Evolutionary conservation across 73 alveolate genomes (phyloP).

Genomic region (Paramecium tetraurelia): DNA sequence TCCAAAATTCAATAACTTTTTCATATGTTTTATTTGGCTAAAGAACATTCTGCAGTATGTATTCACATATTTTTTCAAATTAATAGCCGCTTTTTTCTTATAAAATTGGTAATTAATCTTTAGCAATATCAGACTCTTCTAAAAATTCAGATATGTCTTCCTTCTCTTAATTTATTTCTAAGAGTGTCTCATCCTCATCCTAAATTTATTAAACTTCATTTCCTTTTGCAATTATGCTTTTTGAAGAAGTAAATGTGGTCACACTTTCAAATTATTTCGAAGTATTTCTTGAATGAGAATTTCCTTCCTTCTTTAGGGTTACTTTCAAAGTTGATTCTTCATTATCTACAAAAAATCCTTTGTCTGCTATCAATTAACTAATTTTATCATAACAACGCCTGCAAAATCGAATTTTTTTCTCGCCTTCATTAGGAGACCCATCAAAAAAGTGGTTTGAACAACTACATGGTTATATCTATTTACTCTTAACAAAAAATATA

Average conservation of each 20-base stretch:
- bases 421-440: neutral
- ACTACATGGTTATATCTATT: neutral
- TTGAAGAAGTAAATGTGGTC: neutral
- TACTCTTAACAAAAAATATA: slow-evolving; percentile 48
- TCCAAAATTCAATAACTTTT: neutral
- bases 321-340: neutral
- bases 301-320: neutral
- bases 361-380: neutral
- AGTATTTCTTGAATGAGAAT: neutral
- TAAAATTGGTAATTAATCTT: neutral
- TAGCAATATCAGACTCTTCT: neutral
- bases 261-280: neutral
- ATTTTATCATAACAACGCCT: neutral
- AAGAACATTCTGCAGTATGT: neutral
- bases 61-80: slow-evolving; percentile 1
- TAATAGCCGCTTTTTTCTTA: neutral
- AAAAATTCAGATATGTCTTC: slow-evolving; percentile 6
- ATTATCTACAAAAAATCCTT: neutral
- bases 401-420: slow-evolving; percentile 12
- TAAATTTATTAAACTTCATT: neutral
- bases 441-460: slow-evolving; percentile 35
- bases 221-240: neutral
- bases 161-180: neutral
- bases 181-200: neutral
- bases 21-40: neutral